A percentile compares a stretch with the other conserved stretches of the same genome.
Evolutionary conservation across 2,329 filamentous ascomycete species (phyloP).

Genomic region (Botryosphaeria dothidea): DNA sequence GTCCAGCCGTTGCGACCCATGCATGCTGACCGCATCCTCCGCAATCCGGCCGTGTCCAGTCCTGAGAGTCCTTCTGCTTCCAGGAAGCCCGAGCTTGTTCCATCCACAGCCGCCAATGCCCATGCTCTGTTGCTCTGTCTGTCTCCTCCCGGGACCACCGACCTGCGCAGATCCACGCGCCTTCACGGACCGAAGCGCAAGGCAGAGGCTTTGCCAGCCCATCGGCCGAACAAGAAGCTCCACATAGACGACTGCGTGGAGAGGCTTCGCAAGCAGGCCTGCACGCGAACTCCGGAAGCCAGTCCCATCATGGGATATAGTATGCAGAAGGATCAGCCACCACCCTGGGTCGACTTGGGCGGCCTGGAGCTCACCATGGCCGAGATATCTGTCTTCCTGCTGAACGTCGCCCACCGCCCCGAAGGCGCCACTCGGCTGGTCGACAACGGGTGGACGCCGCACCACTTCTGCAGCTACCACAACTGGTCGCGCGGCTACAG

Average conservation of each 20-base stretch:
- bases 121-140: too few relatives aligned
- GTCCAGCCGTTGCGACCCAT: background rate
- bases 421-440: background rate
- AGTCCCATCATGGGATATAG: background rate
- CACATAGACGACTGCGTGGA: background rate
- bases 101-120: too few relatives aligned
- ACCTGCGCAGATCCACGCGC: background rate
- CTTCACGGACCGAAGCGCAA: too few relatives aligned
- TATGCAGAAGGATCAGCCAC: background rate
- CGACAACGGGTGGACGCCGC: background rate
- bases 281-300: background rate
- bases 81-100: too few relatives aligned
- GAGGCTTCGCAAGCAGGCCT: background rate
- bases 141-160: too few relatives aligned
- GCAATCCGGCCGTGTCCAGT: background rate
- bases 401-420: constrained; percentile 1
- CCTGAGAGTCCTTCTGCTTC: background rate
- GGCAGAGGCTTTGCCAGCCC: background rate
- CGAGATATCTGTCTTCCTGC: constrained; percentile 3
- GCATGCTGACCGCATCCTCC: background rate
- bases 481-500: background rate
- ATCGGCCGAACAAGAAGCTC: background rate
- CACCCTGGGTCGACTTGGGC: background rate
- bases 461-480: background rate
- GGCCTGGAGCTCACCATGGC: constrained; percentile 1